phyloP scores from a whole-genome alignment of 2,329 filamentous ascomycete genomes.

The Neobulgaria alba region DNA sequence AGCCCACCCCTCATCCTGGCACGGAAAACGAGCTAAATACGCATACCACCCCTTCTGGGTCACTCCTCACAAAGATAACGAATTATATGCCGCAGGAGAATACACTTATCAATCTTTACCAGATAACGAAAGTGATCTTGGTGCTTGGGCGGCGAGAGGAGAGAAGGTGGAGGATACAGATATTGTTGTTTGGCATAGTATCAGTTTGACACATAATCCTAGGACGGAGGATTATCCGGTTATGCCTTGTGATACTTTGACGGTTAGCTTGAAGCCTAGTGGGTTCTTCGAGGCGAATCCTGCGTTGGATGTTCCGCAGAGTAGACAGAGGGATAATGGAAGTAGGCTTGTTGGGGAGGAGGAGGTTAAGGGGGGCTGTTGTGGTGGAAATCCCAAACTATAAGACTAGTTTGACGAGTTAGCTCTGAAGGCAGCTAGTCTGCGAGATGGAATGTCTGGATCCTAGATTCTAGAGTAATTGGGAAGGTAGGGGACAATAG shows the following conservation, averaged over 20 bases:
- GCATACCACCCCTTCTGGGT: conserved; percentile 81
- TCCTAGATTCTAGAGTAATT: too few species aligned
- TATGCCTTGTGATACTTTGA: conserved; percentile 57
- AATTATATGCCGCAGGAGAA: conserved; percentile 28
- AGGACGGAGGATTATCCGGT: conserved; percentile 11
- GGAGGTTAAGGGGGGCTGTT: conserved; percentile 5
- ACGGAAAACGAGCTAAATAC: conserved; percentile 86
- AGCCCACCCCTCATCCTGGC: conserved; percentile 68
- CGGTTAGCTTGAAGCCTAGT: conserved; percentile 46
- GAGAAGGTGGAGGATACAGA: conserved; percentile 85
- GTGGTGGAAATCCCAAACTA: too few species aligned
- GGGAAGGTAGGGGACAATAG: too few species aligned
- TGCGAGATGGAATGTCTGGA: too few species aligned
- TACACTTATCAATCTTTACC: conserved; percentile 29
- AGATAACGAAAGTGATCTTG: conserved; percentile 13
- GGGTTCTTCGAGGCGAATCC: conserved; percentile 44
- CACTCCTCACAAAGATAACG: conserved; percentile 61
- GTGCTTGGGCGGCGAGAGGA: conserved; percentile 69
- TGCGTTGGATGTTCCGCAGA: conserved; percentile 35
- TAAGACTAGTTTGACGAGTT: too few species aligned
- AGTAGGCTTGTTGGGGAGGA: conserved; percentile 14
- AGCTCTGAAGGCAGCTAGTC: too few species aligned
- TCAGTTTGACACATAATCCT: conserved; percentile 77
- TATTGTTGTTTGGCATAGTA: conserved; percentile 82
- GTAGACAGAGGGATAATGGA: conserved; percentile 16